Evolutionary conservation across 1,139 yeast genomes (phyloP).

Genomic region (Zhuliangozyma parablackwelliae): DNA sequence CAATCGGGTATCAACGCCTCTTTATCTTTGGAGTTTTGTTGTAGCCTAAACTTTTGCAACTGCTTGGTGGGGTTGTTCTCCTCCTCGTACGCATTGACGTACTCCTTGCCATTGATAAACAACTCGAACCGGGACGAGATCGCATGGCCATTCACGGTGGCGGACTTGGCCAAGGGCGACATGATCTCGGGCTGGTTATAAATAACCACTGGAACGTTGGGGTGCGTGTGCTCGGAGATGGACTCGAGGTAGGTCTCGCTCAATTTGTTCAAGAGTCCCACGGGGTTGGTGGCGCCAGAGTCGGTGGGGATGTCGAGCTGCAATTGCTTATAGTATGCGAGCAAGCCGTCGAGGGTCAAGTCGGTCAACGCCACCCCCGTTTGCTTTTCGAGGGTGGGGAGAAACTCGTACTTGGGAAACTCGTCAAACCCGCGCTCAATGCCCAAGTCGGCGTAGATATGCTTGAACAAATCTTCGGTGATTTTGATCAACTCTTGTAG

Average conservation of each 20-base stretch:
- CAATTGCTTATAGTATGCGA: conserved; percentile 28
- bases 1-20: conserved; percentile 73
- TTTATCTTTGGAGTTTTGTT: conserved; percentile 50
- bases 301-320: conserved; percentile 37
- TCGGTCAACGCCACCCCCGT: conserved; percentile 42
- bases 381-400: conserved; percentile 50
- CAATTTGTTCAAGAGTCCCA: conserved; percentile 61
- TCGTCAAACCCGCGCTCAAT: conserved; percentile 3
- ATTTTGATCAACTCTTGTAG: conserved; percentile 62
- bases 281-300: conserved; percentile 32
- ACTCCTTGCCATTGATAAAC: conserved; percentile 75
- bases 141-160: conserved; percentile 24
- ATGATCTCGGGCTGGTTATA: conserved; percentile 79
- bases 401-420: conserved; percentile 49
- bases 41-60: conserved; percentile 52
- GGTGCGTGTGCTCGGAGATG: conserved; percentile 23
- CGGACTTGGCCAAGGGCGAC: conserved; percentile 85
- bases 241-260: conserved; percentile 67
- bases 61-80: conserved; percentile 84
- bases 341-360: conserved; percentile 33
- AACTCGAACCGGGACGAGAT: conserved; percentile 77
- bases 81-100: conserved; percentile 93
- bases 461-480: conserved; percentile 55
- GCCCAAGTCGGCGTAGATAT: conserved; percentile 24
- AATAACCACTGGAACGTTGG: conserved; percentile 59